Base-by-base conservation (phyloP, 2,329 filamentous ascomycete genomes). In the Elsinoe perseae region DNA sequence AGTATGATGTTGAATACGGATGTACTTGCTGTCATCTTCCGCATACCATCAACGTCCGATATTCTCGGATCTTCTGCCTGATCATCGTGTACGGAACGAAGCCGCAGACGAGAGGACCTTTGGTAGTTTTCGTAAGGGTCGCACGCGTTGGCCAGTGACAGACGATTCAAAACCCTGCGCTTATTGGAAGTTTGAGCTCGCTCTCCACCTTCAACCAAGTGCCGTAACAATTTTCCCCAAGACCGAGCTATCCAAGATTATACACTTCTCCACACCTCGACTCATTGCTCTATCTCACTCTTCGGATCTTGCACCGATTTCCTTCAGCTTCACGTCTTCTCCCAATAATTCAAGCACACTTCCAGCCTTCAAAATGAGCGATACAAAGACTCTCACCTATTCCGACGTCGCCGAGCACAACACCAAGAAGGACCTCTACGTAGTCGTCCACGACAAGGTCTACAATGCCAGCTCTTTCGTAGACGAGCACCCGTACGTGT, bases 361-460 rank as follows among this genome's bases (percentile, higher is more conserved):
- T 38, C 25, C 43, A 50, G 14, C 55, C 18, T 16, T 32, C 32
- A 43, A 36, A 42, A 81, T 80, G 77, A 75, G 77, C 63, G 72
- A 74, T 68, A 77, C 82, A 68, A 74, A 79, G 69, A 72, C 79
- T 68, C 81, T 85, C 76, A 93, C 87, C 67, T 88, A 84, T 76
- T 78, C 85, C 68, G 88, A 95, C 73, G 82, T 95, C 74, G 80
- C 86, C 61, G 82, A 83, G 75, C 89, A 95, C 81, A 88, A 86
- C 77, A 84, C 81, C 75, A 96, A 96, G 84, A 95, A 90, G 81
- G 90, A 97, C 73, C 78, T 95, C 62, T 95, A 81, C 77, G 72
- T 96, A 68, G 86, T 96, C 62, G 83, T 98, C 67, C 89, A 97
- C 77, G 91, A 95, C 75, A 95, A 95, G 80, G 85, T 98, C 77